Base-by-base conservation (phyloP, 2,329 filamentous ascomycete genomes). In the Fusarium redolens region DNA sequence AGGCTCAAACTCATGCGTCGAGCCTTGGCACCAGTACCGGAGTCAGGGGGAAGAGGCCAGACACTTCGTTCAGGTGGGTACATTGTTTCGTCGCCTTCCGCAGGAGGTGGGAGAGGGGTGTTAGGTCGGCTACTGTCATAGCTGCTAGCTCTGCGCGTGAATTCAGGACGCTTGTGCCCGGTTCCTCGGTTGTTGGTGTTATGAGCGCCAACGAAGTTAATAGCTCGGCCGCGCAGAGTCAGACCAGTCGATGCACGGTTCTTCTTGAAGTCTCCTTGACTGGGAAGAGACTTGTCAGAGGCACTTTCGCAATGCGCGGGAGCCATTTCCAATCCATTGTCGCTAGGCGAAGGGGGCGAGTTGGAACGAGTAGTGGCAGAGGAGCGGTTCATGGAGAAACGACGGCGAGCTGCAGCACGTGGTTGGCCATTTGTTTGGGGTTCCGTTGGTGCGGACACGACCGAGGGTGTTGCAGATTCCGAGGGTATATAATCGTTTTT, bases 11-110 rank as follows among this genome's bases (percentile, higher is more conserved):
- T 95, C 83, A 96, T 86, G 56, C 92, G 90, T n/a, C 93, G 88
- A 35, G 93, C 91, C 83, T 95, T 96, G 80, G 93, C 87, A 14
- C 93, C 93, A 22, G 91, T 92, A 17, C 93, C 93, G 28, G 88
- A 88, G 58, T 91, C 90, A 4, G 93, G 92, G 3, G 90, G 86
- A 37, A 92, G 85, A 4, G 86, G 85, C 88, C 89, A 91, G 4
- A 87, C 85, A 40, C 87, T 81, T 22, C 86, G 83, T 68, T 87
- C 80, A 13, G 82, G 81, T 6, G 81, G 80, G 58, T 78, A 80
- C 30, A 77, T 80, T 9, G 78, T 75, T 20, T 78, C 69, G 31
- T 79, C 73, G 41, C 77, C 67, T 38, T 69, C 69, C 44, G 44
- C 65, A 57, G 30, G 65, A 22, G 64, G 73, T 54, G 35, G 67